Conservation (phyloP, 2,329 filamentous ascomycete genomes). For the Penicillium polonicum region DNA sequence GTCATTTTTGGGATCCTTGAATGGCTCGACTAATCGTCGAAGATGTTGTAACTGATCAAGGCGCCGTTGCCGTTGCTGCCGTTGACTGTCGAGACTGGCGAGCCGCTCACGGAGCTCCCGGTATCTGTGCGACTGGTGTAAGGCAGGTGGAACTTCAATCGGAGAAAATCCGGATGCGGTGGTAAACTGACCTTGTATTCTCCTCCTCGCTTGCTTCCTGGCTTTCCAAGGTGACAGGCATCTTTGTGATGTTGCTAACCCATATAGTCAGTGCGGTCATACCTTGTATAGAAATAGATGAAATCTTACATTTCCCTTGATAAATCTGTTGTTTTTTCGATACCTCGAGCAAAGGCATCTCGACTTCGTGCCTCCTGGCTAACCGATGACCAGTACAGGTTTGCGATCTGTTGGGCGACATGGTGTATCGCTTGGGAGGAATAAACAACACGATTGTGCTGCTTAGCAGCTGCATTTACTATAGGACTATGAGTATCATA, state of each 20-base stretch:
- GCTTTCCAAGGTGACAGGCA: constrained; percentile 39
- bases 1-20: constrained; percentile 49
- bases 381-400: constrained; percentile 54
- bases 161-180: constrained; percentile 2
- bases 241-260: constrained; percentile 39
- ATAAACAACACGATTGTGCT: constrained; percentile 55
- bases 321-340: constrained; percentile 42
- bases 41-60: constrained; percentile 50
- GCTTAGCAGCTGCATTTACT: constrained; percentile 54
- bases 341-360: constrained; percentile 25
- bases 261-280: constrained; percentile 5
- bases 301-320: constrained; percentile 38
- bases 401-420: constrained; percentile 56
- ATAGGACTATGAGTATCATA: constrained; percentile 3
- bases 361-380: constrained; percentile 34
- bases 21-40: constrained; percentile 49
- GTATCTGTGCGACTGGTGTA: constrained; percentile 38
- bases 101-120: constrained; percentile 45
- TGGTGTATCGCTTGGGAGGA: constrained; percentile 55
- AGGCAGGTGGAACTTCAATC: constrained; percentile 24
- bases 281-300: background rate
- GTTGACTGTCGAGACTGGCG: constrained; percentile 45
- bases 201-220: constrained; percentile 34
- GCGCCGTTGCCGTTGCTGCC: constrained; percentile 48
- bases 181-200: constrained; percentile 31